Evolutionary conservation across 495 filamentous ascomycete genomes (phyloP).

Genomic region (Letharia columbiana): DNA sequence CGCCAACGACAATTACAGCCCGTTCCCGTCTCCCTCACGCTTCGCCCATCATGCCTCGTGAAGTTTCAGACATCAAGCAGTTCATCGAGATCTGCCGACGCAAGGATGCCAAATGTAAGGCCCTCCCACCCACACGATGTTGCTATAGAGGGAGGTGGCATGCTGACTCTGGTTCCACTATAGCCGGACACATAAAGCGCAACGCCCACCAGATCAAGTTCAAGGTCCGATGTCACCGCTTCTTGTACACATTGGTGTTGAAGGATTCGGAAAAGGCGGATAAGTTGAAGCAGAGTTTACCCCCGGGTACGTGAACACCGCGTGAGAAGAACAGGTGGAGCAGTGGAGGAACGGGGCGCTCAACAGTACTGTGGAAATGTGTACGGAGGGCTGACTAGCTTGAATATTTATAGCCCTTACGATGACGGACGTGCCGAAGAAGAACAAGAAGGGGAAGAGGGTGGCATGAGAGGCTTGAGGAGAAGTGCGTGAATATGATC

Average conservation of each 20-base stretch:
- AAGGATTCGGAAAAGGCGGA: conserved; percentile 98
- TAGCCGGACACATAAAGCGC: conserved; percentile 97
- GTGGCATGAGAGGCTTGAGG: conserved; percentile 17
- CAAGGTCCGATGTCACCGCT: conserved; percentile 96
- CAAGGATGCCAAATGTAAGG: conserved; percentile 91
- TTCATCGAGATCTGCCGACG: conserved; percentile 99
- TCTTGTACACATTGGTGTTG: conserved; percentile 94
- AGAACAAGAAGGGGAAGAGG: conserved; percentile 56
- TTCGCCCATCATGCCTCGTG: conserved; percentile 73
- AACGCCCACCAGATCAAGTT: conserved; percentile 93
- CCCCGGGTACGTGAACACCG: conserved; percentile 64
- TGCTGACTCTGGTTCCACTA: conserved; percentile 32
- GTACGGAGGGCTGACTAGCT: conserved; percentile 27
- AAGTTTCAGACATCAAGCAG: conserved; percentile 99
- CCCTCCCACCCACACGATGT: neutral
- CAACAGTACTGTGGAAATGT: neutral
- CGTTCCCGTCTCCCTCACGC: conserved; percentile 17
- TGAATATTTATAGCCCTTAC: conserved; percentile 48
- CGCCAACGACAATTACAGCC: conserved; percentile 16
- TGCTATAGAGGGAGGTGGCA: conserved; percentile 6
- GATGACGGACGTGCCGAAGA: conserved; percentile 70
- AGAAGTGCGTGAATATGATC: neutral
- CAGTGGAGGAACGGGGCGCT: neutral
- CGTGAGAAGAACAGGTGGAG: neutral
- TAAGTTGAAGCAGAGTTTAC: conserved; percentile 98